phyloP scores from a whole-genome alignment of 805 yeast species.

The Pichia pseudocactophila region DNA sequence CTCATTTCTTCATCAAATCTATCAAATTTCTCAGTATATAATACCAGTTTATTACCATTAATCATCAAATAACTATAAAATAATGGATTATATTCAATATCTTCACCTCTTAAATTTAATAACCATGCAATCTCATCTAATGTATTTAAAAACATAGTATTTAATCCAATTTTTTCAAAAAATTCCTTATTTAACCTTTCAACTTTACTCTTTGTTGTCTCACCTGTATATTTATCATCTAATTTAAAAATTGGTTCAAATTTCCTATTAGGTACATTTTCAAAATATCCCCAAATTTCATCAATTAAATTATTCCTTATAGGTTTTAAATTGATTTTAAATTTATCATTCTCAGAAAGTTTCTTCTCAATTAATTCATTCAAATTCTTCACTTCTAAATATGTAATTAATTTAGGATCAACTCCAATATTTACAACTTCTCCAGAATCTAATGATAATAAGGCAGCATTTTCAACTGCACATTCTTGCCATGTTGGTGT shows the following conservation, averaged over 20 bases:
- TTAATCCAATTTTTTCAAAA: slow-evolving; percentile 23
- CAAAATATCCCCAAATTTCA: slow-evolving; percentile 44
- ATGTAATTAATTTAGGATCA: slow-evolving; percentile 43
- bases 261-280: slow-evolving; percentile 52
- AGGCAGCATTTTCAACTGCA: slow-evolving; percentile 42
- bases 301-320: slow-evolving; percentile 41
- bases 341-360: slow-evolving; percentile 18
- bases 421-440: slow-evolving; percentile 29
- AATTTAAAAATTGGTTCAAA: slow-evolving; percentile 42
- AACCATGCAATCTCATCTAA: slow-evolving; percentile 91
- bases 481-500: slow-evolving; percentile 53
- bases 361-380: slow-evolving; percentile 26
- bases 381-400: slow-evolving; percentile 27
- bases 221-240: slow-evolving; percentile 55
- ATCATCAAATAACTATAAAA: slow-evolving; percentile 44
- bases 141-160: slow-evolving; percentile 33
- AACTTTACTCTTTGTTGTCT: slow-evolving; percentile 49
- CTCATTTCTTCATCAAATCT: slow-evolving; percentile 31
- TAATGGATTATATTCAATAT: slow-evolving; percentile 47
- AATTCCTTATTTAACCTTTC: slow-evolving; percentile 33
- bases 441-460: slow-evolving; percentile 39
- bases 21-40: slow-evolving; percentile 34
- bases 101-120: slow-evolving; percentile 60
- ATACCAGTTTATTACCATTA: slow-evolving; percentile 28
- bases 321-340: slow-evolving; percentile 35